Base-by-base conservation (phyloP, 2,329 filamentous ascomycete species). In the Seiridium cupressi region DNA sequence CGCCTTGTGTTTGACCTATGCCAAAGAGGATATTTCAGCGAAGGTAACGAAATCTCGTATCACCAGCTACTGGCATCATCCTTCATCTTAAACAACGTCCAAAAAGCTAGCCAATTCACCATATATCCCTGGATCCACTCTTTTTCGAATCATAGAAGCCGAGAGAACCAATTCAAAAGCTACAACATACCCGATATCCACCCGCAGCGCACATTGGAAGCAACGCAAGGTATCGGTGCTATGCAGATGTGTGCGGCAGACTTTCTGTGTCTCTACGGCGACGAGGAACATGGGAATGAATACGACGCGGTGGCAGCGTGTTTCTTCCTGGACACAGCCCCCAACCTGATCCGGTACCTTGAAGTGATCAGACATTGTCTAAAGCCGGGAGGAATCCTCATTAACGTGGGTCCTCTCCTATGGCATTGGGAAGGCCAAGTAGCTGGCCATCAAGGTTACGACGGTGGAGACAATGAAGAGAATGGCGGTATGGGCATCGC, bases 281-380 rank as follows among this genome's bases (percentile, higher is more conserved):
- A 88, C 60, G 79, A 84, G 1, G 82, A 84, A 0, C 85, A 91
- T 66, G 74, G 77, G 7, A 82, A 81, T 0, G 69, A 74, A 0
- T 98, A 93, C 73, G 89, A 97, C 69, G 93, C 89, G 1, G 92
- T 98, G 2, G 88, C 91, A 0, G 92, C 90, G 3, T 91, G 97
- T 9, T 99, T 98, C 78, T 99, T 99, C 78, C 89, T 99, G 60
- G 96, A 99, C 73, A 99, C 95, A 1, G 95, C 95, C 2, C 93
- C 94, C 1, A 98, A 99, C 72, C 73, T 97, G 38, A 89, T 98
- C 58, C 86, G 90, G 2, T 99, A 99, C 71, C 85, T 99, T 40
- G 88, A 96, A 71, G 89, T 93, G 1, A 91, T 98, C 58, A 79
- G 78, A 47, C 85, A 90, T 70, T 96, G 93, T 69, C 82, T 99